Percentiles rank a stretch among this genome's conserved stretches.
Conservation (phyloP, 352 stramenopile genomes). For the Phytophthora lateralis region DNA sequence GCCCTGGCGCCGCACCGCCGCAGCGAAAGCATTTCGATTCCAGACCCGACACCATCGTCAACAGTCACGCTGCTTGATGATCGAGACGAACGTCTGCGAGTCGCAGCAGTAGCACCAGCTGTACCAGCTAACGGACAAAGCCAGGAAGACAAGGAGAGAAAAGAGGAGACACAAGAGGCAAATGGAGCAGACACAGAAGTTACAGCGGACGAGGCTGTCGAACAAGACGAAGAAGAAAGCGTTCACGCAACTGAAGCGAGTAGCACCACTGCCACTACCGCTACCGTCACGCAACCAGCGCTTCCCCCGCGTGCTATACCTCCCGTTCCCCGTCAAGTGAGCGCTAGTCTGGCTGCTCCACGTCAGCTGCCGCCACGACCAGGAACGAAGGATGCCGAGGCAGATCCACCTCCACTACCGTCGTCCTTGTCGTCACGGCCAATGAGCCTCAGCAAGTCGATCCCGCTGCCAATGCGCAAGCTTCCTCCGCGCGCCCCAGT, state of each 20-base stretch:
- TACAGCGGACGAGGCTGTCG: conserved; percentile 17
- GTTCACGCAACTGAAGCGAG: not conserved
- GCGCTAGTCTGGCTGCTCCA: conserved; percentile 28
- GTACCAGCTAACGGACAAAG: conserved; percentile 9
- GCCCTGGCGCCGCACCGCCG: conserved; percentile 22
- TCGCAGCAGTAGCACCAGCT: not conserved
- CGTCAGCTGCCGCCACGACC: conserved; percentile 27
- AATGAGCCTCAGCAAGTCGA: conserved; percentile 86
- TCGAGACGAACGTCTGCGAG: conserved; percentile 13
- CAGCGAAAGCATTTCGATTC: conserved; percentile 68
- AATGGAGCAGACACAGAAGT: conserved; percentile 3
- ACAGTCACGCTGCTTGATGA: conserved; percentile 34
- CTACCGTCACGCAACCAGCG: conserved; percentile 4
- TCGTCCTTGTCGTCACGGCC: conserved; percentile 66
- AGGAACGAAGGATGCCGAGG: conserved; percentile 23
- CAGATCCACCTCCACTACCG: conserved; percentile 45
- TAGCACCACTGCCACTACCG: not conserved
- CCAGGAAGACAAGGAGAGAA: conserved; percentile 5
- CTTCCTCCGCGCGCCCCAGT: conserved; percentile 30
- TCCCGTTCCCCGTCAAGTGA: conserved; percentile 24
- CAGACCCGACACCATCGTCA: conserved; percentile 36
- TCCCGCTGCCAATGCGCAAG: conserved; percentile 59
- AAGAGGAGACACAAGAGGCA: conserved; percentile 13
- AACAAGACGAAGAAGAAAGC: conserved; percentile 6
- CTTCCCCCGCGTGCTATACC: conserved; percentile 25